A percentile compares a stretch with the other conserved stretches of the same genome.
These are phyloP conservation scores for Kwoniella sp. DNA, from an alignment of 768 basidiomycete species.

Conservation along the genomic window DNA sequence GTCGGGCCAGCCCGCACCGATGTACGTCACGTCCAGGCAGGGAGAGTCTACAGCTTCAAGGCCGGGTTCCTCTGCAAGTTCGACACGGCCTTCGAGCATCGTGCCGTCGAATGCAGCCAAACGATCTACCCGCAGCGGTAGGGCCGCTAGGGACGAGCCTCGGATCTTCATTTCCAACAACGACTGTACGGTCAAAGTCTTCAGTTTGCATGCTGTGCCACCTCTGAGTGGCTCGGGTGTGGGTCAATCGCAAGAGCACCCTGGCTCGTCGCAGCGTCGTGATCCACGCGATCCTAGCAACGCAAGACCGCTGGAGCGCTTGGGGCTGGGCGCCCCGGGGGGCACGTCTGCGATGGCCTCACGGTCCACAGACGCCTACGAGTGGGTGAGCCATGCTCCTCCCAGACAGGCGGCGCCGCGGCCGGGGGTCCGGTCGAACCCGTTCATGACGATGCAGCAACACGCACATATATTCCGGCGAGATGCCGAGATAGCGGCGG, in stretches of 20 bases:
- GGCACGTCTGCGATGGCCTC: no score
- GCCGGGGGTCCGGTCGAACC: no score
- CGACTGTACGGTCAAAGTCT: conserved; percentile 74
- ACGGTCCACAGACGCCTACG: no score
- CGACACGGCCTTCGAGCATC: conserved; percentile 7
- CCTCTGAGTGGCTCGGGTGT: no score
- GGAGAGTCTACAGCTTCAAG: background rate
- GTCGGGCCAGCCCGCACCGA: background rate
- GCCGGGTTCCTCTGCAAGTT: conserved; percentile 4
- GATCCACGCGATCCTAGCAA: background rate
- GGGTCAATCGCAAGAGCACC: background rate
- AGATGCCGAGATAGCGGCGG: background rate
- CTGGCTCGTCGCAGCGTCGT: no score
- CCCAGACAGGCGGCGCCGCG: no score
- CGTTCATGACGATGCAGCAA: no score
- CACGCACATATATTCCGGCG: no score
- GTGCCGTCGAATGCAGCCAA: background rate
- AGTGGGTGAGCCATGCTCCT: no score
- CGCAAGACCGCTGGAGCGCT: conserved; percentile 3
- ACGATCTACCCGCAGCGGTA: conserved; percentile 40
- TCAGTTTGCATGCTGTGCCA: conserved; percentile 55
- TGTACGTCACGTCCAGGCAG: conserved; percentile 13
- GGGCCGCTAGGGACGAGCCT: conserved; percentile 64
- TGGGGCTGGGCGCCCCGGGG: conserved; percentile 13
- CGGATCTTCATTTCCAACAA: conserved; percentile 81